Conservation (phyloP, 2,329 filamentous ascomycete species). For the Shiraia sp. region DNA sequence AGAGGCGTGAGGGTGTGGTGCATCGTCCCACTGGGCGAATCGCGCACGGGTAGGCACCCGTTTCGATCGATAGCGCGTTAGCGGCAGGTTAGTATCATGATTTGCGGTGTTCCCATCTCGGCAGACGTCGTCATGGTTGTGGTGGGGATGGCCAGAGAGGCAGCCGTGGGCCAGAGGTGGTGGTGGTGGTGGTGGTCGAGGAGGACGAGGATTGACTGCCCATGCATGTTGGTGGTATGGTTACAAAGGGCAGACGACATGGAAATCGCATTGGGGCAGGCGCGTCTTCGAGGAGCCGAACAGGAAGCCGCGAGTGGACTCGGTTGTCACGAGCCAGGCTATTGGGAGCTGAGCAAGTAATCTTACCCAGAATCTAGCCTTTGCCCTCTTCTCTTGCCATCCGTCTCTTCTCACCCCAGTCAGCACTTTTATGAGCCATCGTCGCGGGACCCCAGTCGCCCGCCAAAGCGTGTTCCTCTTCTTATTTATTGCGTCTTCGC, state of each 20-base stretch:
- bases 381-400: too few relatives aligned
- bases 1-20: constrained; percentile 13
- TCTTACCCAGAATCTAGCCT: too few relatives aligned
- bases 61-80: constrained; percentile 13
- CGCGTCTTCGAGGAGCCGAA: neutral
- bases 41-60: constrained; percentile 1
- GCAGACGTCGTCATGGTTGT: constrained; percentile 12
- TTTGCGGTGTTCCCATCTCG: constrained; percentile 4
- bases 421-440: too few relatives aligned
- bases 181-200: neutral
- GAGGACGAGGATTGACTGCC: too few relatives aligned
- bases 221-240: neutral
- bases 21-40: constrained; percentile 14
- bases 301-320: neutral
- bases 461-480: too few relatives aligned
- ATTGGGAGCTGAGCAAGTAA: too few relatives aligned
- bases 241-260: too few relatives aligned
- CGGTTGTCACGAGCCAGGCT: too few relatives aligned
- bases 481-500: neutral
- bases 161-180: neutral
- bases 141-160: neutral
- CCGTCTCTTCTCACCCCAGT: too few relatives aligned
- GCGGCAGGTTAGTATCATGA: constrained; percentile 11
- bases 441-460: too few relatives aligned
- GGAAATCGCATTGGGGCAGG: too few relatives aligned